phyloP scores from a whole-genome alignment of 345 rosid species.

The Populus ilicifolia region DNA sequence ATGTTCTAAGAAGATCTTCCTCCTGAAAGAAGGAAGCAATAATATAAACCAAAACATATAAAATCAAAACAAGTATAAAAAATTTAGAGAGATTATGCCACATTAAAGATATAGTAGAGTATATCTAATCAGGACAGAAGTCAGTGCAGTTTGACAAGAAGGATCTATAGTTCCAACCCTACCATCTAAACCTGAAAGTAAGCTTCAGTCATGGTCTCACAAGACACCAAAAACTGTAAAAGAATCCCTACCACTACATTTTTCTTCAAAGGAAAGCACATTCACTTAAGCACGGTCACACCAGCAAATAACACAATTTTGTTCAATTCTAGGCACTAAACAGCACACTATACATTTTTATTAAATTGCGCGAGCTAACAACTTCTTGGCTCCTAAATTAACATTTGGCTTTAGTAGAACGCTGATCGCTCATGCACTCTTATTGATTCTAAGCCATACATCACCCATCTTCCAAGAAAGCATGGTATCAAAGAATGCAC shows the following conservation, averaged over 20 bases:
- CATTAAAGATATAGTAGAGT: neutral
- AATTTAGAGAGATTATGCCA: neutral
- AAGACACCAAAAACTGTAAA: neutral
- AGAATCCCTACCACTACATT: neutral
- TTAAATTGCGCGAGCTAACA: neutral
- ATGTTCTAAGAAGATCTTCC: constrained; percentile 60
- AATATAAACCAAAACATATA: neutral
- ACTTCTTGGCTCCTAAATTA: neutral
- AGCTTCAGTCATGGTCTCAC: neutral
- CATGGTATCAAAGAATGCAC: too few species aligned
- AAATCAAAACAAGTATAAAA: neutral
- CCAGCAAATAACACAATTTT: neutral
- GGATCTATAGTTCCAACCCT: neutral
- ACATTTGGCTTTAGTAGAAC: neutral
- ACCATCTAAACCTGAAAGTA: neutral
- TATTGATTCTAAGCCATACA: neutral
- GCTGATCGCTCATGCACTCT: neutral
- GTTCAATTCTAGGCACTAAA: neutral
- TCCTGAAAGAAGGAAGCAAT: constrained; percentile 49
- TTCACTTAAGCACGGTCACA: neutral
- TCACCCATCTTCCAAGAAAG: too few species aligned
- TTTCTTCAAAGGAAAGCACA: neutral
- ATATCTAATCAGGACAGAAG: neutral
- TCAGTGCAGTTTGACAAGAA: neutral
- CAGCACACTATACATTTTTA: neutral